phyloP scores from a whole-genome alignment of 495 filamentous ascomycete genomes.

The Hypoxylon fuscum region DNA sequence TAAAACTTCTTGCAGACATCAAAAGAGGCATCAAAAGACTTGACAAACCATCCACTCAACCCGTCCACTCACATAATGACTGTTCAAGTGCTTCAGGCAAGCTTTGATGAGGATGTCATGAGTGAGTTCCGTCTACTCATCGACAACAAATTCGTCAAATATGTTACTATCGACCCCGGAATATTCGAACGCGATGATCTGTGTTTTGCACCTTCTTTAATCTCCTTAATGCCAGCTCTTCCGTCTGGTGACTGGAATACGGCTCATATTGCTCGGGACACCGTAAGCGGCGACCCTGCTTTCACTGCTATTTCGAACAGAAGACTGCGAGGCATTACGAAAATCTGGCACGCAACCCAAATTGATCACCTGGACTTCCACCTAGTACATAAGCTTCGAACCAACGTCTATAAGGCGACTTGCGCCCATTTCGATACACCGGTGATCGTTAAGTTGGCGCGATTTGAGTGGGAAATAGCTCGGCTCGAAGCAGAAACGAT shows the following conservation, averaged over 20 bases:
- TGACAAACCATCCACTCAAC: background rate
- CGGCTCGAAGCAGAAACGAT: constrained; percentile 53
- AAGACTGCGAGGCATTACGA: constrained; percentile 27
- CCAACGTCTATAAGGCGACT: constrained; percentile 26
- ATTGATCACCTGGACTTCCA: constrained; percentile 39
- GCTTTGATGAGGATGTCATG: constrained; percentile 1
- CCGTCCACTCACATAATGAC: constrained; percentile 9
- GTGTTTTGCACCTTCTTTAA: background rate
- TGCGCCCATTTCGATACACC: constrained; percentile 37
- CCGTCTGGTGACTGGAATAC: constrained; percentile 42
- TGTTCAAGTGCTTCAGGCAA: constrained; percentile 4
- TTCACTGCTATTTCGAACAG: constrained; percentile 17
- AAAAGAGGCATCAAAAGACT: background rate
- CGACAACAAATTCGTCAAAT: constrained; percentile 14
- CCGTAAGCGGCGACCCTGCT: constrained; percentile 2
- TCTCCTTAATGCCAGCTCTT: background rate
- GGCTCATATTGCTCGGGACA: constrained; percentile 31
- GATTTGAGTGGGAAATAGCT: constrained; percentile 52
- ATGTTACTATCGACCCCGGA: constrained; percentile 9
- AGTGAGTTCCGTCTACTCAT: constrained; percentile 15
- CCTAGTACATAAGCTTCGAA: constrained; percentile 4
- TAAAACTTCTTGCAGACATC: too few species aligned
- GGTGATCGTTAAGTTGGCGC: constrained; percentile 54
- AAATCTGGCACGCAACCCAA: constrained; percentile 29
- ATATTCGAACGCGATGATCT: constrained; percentile 6